Conservation (phyloP, 75 land plant species). For the Cryptomeria japonica region DNA sequence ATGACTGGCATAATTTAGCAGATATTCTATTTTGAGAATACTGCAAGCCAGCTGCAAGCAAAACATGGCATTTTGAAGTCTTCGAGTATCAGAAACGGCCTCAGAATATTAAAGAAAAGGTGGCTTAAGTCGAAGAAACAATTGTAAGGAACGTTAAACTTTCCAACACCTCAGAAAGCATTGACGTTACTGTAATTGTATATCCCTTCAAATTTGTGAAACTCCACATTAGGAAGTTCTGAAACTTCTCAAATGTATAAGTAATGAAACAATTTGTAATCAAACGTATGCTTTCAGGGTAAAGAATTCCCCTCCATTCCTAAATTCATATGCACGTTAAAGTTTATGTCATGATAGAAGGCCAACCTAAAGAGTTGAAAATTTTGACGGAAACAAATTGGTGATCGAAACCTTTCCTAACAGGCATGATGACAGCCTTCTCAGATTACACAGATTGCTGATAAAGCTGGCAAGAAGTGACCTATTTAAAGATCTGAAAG, state of each 20-base stretch:
- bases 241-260: background rate
- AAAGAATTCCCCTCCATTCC: background rate
- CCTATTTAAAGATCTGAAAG: background rate
- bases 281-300: background rate
- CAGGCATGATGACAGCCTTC: too few relatives aligned
- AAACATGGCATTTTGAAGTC: background rate
- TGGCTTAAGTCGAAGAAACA: background rate
- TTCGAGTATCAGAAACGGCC: background rate
- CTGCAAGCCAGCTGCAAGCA: too few relatives aligned
- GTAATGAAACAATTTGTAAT: background rate
- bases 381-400: too few relatives aligned
- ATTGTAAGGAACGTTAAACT: background rate
- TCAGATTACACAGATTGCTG: too few relatives aligned
- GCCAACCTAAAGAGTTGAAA: background rate
- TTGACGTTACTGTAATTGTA: background rate
- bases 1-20: background rate
- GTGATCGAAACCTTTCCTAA: background rate
- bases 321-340: background rate
- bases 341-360: background rate
- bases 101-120: background rate
- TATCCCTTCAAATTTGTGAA: background rate
- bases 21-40: background rate
- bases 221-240: background rate
- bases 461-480: background rate
- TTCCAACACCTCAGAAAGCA: background rate